These are phyloP conservation scores for Hyphopichia burtonii DNA, from an alignment of 1,139 yeast genomes.

Conservation along the genomic window DNA sequence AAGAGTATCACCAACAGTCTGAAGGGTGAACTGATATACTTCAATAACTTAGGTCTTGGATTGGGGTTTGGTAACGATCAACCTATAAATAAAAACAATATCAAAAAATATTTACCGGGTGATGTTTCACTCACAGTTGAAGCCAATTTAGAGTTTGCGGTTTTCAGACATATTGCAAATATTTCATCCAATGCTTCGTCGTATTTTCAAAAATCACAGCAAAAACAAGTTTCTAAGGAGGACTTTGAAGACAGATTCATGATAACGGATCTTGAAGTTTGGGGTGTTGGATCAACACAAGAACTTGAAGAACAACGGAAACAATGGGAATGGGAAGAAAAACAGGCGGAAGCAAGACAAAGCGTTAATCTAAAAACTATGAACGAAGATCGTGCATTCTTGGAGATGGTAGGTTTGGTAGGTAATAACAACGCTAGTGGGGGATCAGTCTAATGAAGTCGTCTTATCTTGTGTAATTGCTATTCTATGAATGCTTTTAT, in stretches of 20 bases:
- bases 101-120: conserved; percentile 49
- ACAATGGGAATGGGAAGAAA: conserved; percentile 90
- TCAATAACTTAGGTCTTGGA: conserved; percentile 72
- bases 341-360: conserved; percentile 78
- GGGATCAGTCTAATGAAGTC: conserved; percentile 34
- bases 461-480: no score
- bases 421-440: conserved; percentile 69
- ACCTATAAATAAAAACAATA: conserved; percentile 50
- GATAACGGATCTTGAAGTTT: conserved; percentile 78
- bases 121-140: conserved; percentile 80
- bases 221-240: conserved; percentile 13
- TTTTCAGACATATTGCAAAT: conserved; percentile 62
- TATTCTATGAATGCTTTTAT: no score
- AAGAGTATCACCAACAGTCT: conserved; percentile 31
- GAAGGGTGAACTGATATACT: conserved; percentile 48
- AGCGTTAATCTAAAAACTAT: conserved; percentile 61
- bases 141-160: conserved; percentile 74
- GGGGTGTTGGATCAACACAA: conserved; percentile 84
- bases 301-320: conserved; percentile 74
- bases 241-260: conserved; percentile 72
- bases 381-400: conserved; percentile 80
- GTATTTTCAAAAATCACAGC: conserved; percentile 29
- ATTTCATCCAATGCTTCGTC: conserved; percentile 19
- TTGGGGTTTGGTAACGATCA: conserved; percentile 76
- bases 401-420: conserved; percentile 88